phyloP scores from a whole-genome alignment of 2,329 filamentous ascomycete species.

The Pestalotiopsis sp. region DNA sequence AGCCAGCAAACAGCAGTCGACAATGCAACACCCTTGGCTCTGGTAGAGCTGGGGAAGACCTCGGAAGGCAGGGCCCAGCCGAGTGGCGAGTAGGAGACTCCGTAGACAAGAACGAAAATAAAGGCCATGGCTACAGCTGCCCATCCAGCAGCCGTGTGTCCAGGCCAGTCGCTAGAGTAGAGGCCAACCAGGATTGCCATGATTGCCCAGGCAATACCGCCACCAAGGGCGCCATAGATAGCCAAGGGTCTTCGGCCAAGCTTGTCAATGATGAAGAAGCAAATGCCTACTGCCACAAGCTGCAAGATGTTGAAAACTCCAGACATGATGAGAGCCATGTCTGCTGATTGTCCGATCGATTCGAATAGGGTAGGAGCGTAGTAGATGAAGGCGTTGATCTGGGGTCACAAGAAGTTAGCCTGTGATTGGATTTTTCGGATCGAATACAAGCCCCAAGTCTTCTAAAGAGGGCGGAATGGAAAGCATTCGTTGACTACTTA shows the following conservation, averaged over 20 bases:
- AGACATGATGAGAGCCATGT: conserved; percentile 41
- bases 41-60: conserved; percentile 35
- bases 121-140: conserved; percentile 48
- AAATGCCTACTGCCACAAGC: conserved; percentile 50
- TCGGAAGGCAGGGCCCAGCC: conserved; percentile 39
- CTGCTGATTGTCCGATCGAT: conserved; percentile 36
- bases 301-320: conserved; percentile 44
- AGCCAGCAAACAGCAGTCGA: conserved; percentile 38
- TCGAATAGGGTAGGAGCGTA: conserved; percentile 47
- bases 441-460: no score
- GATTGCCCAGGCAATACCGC: conserved; percentile 52
- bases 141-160: conserved; percentile 54
- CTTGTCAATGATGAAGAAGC: conserved; percentile 47
- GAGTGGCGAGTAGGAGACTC: conserved; percentile 34
- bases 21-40: conserved; percentile 38
- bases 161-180: conserved; percentile 48
- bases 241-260: conserved; percentile 46
- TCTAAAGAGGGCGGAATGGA: no score
- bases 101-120: conserved; percentile 34
- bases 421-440: no score
- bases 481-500: no score
- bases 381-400: conserved; percentile 49
- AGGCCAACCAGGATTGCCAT: conserved; percentile 53
- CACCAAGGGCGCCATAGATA: conserved; percentile 50
- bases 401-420: conserved; percentile 8